Percentiles rank a stretch among this genome's conserved stretches.
phyloP scores from a whole-genome alignment of 2,329 filamentous ascomycete species.

The Fusarium sp. region DNA sequence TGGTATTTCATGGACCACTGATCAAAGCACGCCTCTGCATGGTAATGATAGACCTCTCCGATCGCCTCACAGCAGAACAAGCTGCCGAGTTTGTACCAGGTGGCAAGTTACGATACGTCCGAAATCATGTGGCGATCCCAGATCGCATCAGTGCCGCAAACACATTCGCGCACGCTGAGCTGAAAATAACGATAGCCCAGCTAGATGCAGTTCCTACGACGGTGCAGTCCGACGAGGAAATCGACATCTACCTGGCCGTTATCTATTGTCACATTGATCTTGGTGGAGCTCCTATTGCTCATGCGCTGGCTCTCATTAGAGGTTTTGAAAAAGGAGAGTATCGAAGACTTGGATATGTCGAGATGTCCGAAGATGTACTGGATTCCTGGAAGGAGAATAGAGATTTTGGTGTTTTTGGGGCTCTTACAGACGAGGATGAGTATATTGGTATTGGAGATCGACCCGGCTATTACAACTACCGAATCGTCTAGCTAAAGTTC shows the following conservation, averaged over 20 bases:
- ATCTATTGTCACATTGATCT: slow-evolving; percentile 15
- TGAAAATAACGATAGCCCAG: not conserved
- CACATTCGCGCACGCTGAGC: not conserved
- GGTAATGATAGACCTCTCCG: slow-evolving; percentile 23
- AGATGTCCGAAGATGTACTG: slow-evolving; percentile 7
- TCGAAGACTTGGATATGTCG: slow-evolving; percentile 28
- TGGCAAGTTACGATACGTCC: slow-evolving; percentile 25
- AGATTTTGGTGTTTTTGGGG: slow-evolving; percentile 25
- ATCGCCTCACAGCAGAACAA: slow-evolving; percentile 24
- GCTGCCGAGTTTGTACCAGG: slow-evolving; percentile 36
- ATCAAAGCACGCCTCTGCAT: slow-evolving; percentile 31
- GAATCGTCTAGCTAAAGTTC: slow-evolving; percentile 18
- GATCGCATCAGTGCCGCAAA: not conserved
- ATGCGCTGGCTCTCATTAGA: slow-evolving; percentile 26
- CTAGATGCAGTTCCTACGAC: slow-evolving; percentile 18
- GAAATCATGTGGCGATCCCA: slow-evolving; percentile 9
- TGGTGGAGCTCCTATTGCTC: not conserved
- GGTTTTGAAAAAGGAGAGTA: slow-evolving; percentile 28
- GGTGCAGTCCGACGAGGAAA: not conserved
- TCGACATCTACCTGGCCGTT: slow-evolving; percentile 25
- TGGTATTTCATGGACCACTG: slow-evolving; percentile 30
- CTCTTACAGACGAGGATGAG: slow-evolving; percentile 22
- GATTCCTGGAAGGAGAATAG: slow-evolving; percentile 2
- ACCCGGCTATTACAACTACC: slow-evolving; percentile 25
- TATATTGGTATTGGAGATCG: slow-evolving; percentile 15